Percentiles rank a stretch among this genome's conserved stretches.
Evolutionary conservation across 2,329 filamentous ascomycete genomes (phyloP).

Genomic region (Fusarium sp.): DNA sequence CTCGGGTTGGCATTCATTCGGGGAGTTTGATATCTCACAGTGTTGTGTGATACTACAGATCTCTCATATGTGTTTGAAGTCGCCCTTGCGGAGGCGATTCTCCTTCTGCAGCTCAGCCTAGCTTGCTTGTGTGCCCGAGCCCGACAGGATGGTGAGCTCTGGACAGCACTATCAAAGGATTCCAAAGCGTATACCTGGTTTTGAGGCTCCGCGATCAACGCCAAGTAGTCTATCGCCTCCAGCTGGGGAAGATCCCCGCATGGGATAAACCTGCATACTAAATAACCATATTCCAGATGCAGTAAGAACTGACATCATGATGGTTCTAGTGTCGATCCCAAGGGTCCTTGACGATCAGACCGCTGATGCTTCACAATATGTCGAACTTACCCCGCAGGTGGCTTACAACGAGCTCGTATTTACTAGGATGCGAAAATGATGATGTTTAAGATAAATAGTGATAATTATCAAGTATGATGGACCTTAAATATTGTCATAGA

Average conservation of each 20-base stretch:
- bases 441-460: no score
- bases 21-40: slow-evolving; percentile 29
- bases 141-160: slow-evolving; percentile 1
- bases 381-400: not conserved
- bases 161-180: not conserved
- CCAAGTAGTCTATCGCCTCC: slow-evolving; percentile 23
- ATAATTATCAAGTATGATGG: no score
- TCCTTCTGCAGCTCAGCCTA: not conserved
- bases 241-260: slow-evolving; percentile 22
- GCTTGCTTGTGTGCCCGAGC: not conserved
- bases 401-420: not conserved
- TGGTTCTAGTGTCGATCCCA: slow-evolving; percentile 32
- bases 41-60: slow-evolving; percentile 4
- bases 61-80: not conserved
- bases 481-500: no score
- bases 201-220: slow-evolving; percentile 33
- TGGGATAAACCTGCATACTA: slow-evolving; percentile 35
- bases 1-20: slow-evolving; percentile 28
- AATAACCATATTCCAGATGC: slow-evolving; percentile 25
- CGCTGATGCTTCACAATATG: not conserved
- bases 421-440: not conserved
- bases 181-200: slow-evolving; percentile 2
- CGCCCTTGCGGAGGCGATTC: slow-evolving; percentile 1
- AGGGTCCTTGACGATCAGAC: slow-evolving; percentile 23
- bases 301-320: slow-evolving; percentile 40